These are phyloP conservation scores for Solanum etuberosum DNA, from an alignment of 257 asterid genomes.

Conservation along the genomic window DNA sequence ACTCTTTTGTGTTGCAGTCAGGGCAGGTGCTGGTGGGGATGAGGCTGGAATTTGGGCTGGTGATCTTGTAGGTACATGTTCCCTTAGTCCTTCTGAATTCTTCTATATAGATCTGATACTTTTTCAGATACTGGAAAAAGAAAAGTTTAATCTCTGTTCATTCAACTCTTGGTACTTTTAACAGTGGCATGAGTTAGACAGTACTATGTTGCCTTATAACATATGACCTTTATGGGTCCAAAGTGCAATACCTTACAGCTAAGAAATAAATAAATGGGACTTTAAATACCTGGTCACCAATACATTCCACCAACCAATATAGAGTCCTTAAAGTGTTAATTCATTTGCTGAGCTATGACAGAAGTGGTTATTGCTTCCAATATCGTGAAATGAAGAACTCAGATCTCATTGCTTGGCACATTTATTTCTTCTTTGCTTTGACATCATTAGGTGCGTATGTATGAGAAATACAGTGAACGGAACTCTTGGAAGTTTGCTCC, in stretches of 20 bases:
- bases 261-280: neutral
- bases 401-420: neutral
- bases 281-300: neutral
- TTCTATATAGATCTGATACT: neutral
- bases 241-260: neutral
- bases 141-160: neutral
- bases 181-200: neutral
- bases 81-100: conserved; percentile 23
- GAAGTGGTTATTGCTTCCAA: neutral
- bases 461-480: conserved; percentile 75
- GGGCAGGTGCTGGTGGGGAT: conserved; percentile 99
- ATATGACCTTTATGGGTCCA: neutral
- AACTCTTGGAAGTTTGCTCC: conserved; percentile 63
- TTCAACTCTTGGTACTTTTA: neutral
- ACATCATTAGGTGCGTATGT: conserved; percentile 68
- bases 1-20: conserved; percentile 41
- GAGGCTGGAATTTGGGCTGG: conserved; percentile 99
- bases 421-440: neutral
- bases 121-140: neutral
- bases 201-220: neutral
- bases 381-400: neutral
- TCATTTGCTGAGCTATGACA: neutral
- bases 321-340: neutral
- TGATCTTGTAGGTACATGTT: conserved; percentile 99
- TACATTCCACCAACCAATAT: neutral